These are phyloP conservation scores for Nakaseomyces glabratus DNA, from an alignment of 1,139 yeast genomes.

Conservation along the genomic window DNA sequence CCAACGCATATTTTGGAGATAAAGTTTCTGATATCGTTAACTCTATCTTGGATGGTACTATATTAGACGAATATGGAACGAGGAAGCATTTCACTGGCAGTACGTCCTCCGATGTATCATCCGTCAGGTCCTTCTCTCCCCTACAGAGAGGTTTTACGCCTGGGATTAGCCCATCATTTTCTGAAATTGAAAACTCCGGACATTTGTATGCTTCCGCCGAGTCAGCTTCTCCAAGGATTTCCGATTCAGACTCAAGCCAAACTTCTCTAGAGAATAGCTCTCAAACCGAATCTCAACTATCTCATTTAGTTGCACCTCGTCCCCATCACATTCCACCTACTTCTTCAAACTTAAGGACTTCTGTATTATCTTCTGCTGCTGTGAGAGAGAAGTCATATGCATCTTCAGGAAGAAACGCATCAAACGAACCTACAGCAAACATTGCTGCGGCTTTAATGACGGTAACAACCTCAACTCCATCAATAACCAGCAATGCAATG, in stretches of 20 bases:
- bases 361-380: not conserved
- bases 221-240: constrained; percentile 8
- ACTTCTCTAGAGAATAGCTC: constrained; percentile 7
- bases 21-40: constrained; percentile 19
- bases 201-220: not conserved
- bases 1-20: constrained; percentile 20
- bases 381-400: constrained; percentile 2
- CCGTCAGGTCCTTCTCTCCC: constrained; percentile 9
- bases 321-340: constrained; percentile 7
- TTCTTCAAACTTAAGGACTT: constrained; percentile 3
- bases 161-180: constrained; percentile 4
- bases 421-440: constrained; percentile 3
- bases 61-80: constrained; percentile 17
- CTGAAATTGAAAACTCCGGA: constrained; percentile 2
- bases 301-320: constrained; percentile 13
- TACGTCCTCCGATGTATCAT: constrained; percentile 10
- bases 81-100: constrained; percentile 11
- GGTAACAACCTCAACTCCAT: constrained; percentile 13
- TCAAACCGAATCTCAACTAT: constrained; percentile 9
- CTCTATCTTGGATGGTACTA: constrained; percentile 20
- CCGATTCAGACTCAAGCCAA: constrained; percentile 11
- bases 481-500: constrained; percentile 6
- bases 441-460: constrained; percentile 8
- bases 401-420: not conserved
- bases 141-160: constrained; percentile 9